Conservation (phyloP, 495 filamentous ascomycete species). For the Neurospora pannonica region DNA sequence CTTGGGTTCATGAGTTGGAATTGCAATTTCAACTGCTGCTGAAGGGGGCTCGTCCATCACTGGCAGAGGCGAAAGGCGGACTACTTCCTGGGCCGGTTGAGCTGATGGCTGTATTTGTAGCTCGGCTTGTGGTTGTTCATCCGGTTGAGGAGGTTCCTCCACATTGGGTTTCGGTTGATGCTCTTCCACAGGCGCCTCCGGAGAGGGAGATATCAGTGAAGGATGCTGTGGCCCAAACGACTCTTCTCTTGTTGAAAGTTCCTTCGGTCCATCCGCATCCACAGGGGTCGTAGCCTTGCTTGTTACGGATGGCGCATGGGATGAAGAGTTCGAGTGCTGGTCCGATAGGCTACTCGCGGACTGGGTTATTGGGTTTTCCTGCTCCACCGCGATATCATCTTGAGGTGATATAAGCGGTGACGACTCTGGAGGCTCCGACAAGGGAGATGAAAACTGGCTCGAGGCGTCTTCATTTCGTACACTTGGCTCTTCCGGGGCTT, state of each 20-base stretch:
- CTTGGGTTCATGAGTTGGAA: background rate
- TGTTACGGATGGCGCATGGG: constrained; percentile 34
- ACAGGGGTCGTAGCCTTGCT: constrained; percentile 50
- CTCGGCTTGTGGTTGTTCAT: background rate
- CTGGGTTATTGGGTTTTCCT: constrained; percentile 19
- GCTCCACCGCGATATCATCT: background rate
- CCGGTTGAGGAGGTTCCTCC: background rate
- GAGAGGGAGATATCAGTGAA: background rate
- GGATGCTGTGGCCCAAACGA: background rate
- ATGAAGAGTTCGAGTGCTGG: constrained; percentile 33
- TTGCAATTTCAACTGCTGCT: background rate
- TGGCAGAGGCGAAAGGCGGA: background rate
- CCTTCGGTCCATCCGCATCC: constrained; percentile 33
- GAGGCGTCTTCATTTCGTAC: background rate
- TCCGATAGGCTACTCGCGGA: constrained; percentile 26
- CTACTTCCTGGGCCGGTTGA: background rate
- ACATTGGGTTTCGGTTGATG: background rate
- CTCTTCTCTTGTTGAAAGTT: constrained; percentile 3
- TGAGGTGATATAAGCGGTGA: background rate
- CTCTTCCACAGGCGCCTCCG: background rate
- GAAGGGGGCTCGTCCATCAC: background rate
- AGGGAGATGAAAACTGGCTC: constrained; percentile 4
- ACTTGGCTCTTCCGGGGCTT: background rate
- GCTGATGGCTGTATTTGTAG: background rate
- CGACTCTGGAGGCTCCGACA: constrained; percentile 10